These are phyloP conservation scores for Penicillium frequentans DNA, from an alignment of 2,329 filamentous ascomycete genomes.

Conservation along the genomic window DNA sequence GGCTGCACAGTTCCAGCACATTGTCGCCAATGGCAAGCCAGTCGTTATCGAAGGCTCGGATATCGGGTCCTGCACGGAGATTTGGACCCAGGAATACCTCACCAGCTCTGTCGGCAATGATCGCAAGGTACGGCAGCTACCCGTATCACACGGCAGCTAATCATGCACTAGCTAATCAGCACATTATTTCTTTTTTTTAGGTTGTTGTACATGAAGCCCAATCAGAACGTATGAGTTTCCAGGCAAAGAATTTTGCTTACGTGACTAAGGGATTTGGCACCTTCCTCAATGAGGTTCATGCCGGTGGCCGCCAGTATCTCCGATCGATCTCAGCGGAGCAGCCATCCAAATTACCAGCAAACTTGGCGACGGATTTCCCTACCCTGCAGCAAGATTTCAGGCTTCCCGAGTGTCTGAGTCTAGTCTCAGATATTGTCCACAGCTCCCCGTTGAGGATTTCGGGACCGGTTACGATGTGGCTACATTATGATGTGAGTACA, in stretches of 20 bases:
- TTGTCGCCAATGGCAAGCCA: slow-evolving; percentile 61
- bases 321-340: slow-evolving; percentile 70
- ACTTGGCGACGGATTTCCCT: slow-evolving; percentile 70
- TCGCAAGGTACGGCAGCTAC: slow-evolving; percentile 54
- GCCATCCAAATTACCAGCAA: slow-evolving; percentile 69
- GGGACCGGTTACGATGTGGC: slow-evolving; percentile 80
- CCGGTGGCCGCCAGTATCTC: slow-evolving; percentile 70
- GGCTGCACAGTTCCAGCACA: slow-evolving; percentile 57
- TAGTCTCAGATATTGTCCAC: slow-evolving; percentile 64
- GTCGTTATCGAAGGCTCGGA: slow-evolving; percentile 65
- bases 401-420: slow-evolving; percentile 62
- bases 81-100: slow-evolving; percentile 71
- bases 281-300: slow-evolving; percentile 63
- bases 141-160: slow-evolving; percentile 15
- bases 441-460: slow-evolving; percentile 80
- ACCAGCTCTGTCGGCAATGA: slow-evolving; percentile 60
- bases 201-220: slow-evolving; percentile 72
- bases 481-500: slow-evolving; percentile 73
- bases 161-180: not conserved
- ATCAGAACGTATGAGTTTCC: slow-evolving; percentile 72
- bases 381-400: slow-evolving; percentile 67
- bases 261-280: slow-evolving; percentile 64
- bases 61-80: slow-evolving; percentile 65
- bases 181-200: slow-evolving; percentile 35
- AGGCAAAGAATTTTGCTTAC: slow-evolving; percentile 79